These are phyloP conservation scores for Cadophora malorum DNA, from an alignment of 2,329 filamentous ascomycete species.

Conservation along the genomic window DNA sequence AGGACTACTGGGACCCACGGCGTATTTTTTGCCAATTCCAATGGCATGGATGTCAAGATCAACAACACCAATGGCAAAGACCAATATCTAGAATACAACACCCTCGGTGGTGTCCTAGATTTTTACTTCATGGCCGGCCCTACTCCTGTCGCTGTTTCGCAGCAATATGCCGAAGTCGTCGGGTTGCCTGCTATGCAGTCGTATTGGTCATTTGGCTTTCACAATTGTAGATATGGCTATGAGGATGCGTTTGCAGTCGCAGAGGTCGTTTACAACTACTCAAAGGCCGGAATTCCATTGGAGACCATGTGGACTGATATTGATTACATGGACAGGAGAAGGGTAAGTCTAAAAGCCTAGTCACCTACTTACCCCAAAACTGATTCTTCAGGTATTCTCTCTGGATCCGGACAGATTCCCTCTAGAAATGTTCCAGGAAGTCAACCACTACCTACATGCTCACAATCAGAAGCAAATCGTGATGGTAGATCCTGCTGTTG, in stretches of 20 bases:
- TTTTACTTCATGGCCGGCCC: constrained; percentile 70
- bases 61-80: constrained; percentile 60
- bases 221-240: constrained; percentile 71
- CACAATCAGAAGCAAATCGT: constrained; percentile 74
- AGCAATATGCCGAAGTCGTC: constrained; percentile 64
- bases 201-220: constrained; percentile 68
- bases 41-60: constrained; percentile 80
- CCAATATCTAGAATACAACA: constrained; percentile 80
- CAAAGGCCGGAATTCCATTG: constrained; percentile 66
- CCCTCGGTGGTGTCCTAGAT: constrained; percentile 77
- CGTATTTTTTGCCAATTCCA: constrained; percentile 74
- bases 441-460: constrained; percentile 70
- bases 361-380: background rate
- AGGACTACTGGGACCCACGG: constrained; percentile 63
- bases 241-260: constrained; percentile 67
- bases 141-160: constrained; percentile 61
- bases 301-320: constrained; percentile 75
- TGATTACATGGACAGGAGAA: constrained; percentile 62
- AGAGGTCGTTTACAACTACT: constrained; percentile 73
- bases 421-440: constrained; percentile 64
- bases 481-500: constrained; percentile 77
- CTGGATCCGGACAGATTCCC: constrained; percentile 70
- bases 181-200: constrained; percentile 66
- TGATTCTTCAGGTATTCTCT: constrained; percentile 58
- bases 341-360: constrained; percentile 40